phyloP scores from a whole-genome alignment of 495 filamentous ascomycete species.

The Aspergillus homomorphus region DNA sequence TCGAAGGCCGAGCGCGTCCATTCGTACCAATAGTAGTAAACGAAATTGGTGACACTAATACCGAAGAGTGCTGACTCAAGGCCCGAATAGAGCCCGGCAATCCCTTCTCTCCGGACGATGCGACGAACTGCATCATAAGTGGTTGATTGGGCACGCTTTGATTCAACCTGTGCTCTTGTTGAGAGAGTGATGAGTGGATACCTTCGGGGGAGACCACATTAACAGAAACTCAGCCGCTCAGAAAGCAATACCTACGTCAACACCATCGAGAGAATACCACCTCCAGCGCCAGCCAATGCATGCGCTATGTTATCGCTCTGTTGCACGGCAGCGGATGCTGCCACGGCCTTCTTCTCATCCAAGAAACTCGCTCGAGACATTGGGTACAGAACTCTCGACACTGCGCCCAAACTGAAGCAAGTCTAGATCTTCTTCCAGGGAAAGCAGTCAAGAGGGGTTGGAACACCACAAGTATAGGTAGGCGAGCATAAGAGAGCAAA shows the following conservation, averaged over 20 bases:
- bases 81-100: constrained; percentile 82
- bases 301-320: constrained; percentile 92
- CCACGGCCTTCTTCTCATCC: constrained; percentile 33
- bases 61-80: constrained; percentile 91
- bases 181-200: constrained; percentile 98
- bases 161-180: constrained; percentile 96
- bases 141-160: constrained; percentile 79
- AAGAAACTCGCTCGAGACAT: constrained; percentile 43
- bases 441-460: neutral
- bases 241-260: constrained; percentile 62
- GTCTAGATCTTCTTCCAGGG: neutral
- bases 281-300: constrained; percentile 82
- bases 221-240: constrained; percentile 9
- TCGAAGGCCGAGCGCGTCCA: constrained; percentile 91
- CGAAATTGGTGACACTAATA: constrained; percentile 97
- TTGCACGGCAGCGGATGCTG: constrained; percentile 51
- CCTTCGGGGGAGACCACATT: constrained; percentile 40
- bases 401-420: neutral
- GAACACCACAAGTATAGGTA: neutral
- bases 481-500: too few species aligned
- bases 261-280: constrained; percentile 91
- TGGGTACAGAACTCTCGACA: neutral
- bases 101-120: constrained; percentile 87
- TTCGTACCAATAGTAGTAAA: constrained; percentile 99
- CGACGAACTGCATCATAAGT: constrained; percentile 77